A percentile compares a stretch with the other conserved stretches of the same genome.
phyloP scores from a whole-genome alignment of 306 rosid species.

The Prunus kanzakura region DNA sequence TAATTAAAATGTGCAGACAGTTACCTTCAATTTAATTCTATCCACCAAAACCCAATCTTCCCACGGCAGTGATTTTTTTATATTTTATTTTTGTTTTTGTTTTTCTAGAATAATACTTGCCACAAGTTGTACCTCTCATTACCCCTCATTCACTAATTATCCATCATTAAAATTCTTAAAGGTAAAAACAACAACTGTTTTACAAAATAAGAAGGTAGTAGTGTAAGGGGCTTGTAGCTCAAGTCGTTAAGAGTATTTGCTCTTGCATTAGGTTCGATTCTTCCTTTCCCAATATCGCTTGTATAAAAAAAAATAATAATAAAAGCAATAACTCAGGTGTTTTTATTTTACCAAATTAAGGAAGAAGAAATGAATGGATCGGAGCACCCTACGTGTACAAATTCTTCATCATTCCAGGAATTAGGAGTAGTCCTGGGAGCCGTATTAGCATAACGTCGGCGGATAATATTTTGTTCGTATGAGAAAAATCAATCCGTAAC shows the following conservation, averaged over 20 bases:
- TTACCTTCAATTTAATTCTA: constrained; percentile 1
- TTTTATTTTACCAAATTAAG: too few species aligned
- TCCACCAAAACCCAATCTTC: background rate
- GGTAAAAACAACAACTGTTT: too few species aligned
- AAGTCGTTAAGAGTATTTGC: too few species aligned
- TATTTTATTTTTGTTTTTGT: background rate
- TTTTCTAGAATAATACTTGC: background rate
- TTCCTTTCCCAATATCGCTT: too few species aligned
- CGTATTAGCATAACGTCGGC: background rate
- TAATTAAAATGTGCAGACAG: background rate
- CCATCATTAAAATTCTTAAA: too few species aligned
- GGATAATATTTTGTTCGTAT: background rate
- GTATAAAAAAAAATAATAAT: too few species aligned
- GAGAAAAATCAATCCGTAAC: background rate
- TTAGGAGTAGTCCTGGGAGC: background rate
- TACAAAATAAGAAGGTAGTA: too few species aligned
- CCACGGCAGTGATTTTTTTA: background rate
- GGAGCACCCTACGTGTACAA: background rate
- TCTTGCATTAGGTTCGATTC: too few species aligned
- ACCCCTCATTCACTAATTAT: too few species aligned
- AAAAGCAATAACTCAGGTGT: too few species aligned
- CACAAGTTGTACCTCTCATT: too few species aligned
- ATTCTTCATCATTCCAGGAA: background rate
- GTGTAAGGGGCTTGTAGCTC: too few species aligned
- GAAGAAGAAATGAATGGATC: background rate